Evolutionary conservation across 1,284 basidiomycete genomes (phyloP).

Genomic region (Stereum hirsutum): DNA sequence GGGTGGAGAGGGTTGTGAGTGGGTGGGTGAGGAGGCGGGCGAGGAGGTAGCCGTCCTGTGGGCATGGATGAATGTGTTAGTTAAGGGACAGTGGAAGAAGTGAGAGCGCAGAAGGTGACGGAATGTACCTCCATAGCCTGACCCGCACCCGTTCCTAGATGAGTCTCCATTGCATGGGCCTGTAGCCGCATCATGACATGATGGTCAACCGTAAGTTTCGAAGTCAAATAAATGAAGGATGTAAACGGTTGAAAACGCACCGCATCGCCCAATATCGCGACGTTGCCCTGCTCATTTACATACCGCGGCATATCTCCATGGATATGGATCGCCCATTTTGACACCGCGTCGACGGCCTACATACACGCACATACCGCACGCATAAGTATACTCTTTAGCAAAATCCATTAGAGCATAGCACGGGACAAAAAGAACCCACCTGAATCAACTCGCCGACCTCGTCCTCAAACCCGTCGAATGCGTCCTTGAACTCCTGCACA

Average conservation of each 20-base stretch:
- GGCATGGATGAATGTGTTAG: not conserved
- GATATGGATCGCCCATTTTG: slow-evolving; percentile 2
- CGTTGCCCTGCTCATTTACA: not conserved
- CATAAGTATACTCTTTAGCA: too few species aligned
- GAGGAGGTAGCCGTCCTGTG: slow-evolving; percentile 25
- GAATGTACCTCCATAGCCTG: slow-evolving; percentile 49
- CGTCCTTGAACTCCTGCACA: slow-evolving; percentile 24
- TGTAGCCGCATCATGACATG: too few species aligned
- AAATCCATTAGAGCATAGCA: too few species aligned
- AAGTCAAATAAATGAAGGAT: not conserved
- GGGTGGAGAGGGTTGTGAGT: slow-evolving; percentile 13
- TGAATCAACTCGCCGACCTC: slow-evolving; percentile 25
- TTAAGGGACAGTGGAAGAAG: not conserved
- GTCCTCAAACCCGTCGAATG: slow-evolving; percentile 26
- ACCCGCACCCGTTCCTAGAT: slow-evolving; percentile 44
- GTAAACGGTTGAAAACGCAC: slow-evolving; percentile 18
- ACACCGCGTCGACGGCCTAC: not conserved
- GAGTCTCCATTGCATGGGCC: slow-evolving; percentile 43
- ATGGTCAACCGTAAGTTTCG: too few species aligned
- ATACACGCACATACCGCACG: not conserved
- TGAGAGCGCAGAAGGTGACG: not conserved
- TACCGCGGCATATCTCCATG: not conserved
- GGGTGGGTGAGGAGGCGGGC: slow-evolving; percentile 22
- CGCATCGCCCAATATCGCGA: slow-evolving; percentile 36
- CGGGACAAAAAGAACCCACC: too few species aligned